Percentiles rank a stretch among this genome's conserved stretches.
Conservation (phyloP, 1,139 yeast species). For the Blastobotrys serpentis region DNA sequence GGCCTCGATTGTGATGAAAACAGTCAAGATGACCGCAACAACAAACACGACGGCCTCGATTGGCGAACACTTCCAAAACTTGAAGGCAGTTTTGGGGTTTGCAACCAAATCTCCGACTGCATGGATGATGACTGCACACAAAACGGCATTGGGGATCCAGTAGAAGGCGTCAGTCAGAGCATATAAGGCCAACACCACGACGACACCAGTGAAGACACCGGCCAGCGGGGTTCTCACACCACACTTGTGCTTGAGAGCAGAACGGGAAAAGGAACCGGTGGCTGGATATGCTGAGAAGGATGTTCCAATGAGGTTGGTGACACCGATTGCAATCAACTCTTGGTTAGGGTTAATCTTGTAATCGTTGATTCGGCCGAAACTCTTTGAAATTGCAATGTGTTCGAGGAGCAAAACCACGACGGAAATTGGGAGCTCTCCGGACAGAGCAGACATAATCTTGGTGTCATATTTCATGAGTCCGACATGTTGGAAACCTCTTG, state of each 20-base stretch:
- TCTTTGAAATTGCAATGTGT: conserved; percentile 90
- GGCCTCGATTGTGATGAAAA: conserved; percentile 77
- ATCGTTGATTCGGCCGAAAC: conserved; percentile 89
- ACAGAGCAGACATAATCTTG: conserved; percentile 61
- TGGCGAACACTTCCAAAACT: conserved; percentile 74
- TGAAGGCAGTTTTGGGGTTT: conserved; percentile 66
- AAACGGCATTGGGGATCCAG: conserved; percentile 86
- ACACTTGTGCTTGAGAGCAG: conserved; percentile 92
- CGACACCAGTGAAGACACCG: conserved; percentile 82
- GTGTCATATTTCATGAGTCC: conserved; percentile 69
- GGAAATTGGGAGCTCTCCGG: conserved; percentile 81
- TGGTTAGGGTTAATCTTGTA: conserved; percentile 91
- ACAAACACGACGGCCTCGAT: conserved; percentile 74
- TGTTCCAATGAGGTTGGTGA: conserved; percentile 84
- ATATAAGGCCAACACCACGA: conserved; percentile 82
- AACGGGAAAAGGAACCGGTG: conserved; percentile 93
- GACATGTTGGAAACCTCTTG: conserved; percentile 74
- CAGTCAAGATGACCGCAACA: conserved; percentile 73
- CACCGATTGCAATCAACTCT: conserved; percentile 92
- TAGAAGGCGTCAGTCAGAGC: conserved; percentile 79
- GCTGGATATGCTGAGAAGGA: conserved; percentile 94
- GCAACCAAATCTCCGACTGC: conserved; percentile 91
- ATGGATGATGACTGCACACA: conserved; percentile 86
- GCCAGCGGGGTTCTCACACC: conserved; percentile 95
- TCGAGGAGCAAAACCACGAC: conserved; percentile 78